Evolutionary conservation across 805 yeast genomes (phyloP).

Genomic region (Pichia sporocuriosa): DNA sequence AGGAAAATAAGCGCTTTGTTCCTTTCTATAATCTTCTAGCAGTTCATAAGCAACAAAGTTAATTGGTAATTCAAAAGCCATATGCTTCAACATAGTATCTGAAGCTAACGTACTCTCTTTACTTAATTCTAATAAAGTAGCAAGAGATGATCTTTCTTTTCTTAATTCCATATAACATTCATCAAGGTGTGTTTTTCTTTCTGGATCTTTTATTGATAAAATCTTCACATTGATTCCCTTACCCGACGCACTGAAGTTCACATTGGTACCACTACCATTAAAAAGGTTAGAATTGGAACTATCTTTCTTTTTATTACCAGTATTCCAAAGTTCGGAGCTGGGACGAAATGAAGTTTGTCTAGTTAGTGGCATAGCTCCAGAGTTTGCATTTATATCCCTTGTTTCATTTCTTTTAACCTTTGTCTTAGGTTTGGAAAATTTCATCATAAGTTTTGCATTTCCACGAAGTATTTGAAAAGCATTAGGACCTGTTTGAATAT

Average conservation of each 20-base stretch:
- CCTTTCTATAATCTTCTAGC: constrained; percentile 31
- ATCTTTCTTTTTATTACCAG: background rate
- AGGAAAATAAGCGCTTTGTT: constrained; percentile 24
- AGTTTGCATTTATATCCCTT: background rate
- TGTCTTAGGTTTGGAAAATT: constrained; percentile 28
- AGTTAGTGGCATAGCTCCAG: constrained; percentile 1
- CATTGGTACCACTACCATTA: constrained; percentile 3
- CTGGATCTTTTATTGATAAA: constrained; percentile 15
- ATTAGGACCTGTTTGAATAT: constrained; percentile 56
- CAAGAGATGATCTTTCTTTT: constrained; percentile 35
- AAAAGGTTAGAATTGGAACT: constrained; percentile 6
- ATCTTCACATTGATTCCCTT: constrained; percentile 16
- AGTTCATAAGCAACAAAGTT: constrained; percentile 39
- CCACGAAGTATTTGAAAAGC: constrained; percentile 40
- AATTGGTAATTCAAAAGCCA: constrained; percentile 51
- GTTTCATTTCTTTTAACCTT: background rate
- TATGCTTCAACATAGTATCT: constrained; percentile 40
- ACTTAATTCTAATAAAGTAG: constrained; percentile 34
- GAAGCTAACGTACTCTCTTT: constrained; percentile 31
- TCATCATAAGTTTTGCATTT: constrained; percentile 41
- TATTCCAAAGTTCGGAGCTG: constrained; percentile 8
- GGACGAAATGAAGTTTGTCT: constrained; percentile 11
- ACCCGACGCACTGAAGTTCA: background rate
- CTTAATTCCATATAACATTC: constrained; percentile 30
- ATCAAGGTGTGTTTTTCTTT: constrained; percentile 26